Percentiles rank a stretch among this genome's conserved stretches.
Conservation (phyloP, 2,329 filamentous ascomycete genomes). For the Sclerotinia trifoliorum region DNA sequence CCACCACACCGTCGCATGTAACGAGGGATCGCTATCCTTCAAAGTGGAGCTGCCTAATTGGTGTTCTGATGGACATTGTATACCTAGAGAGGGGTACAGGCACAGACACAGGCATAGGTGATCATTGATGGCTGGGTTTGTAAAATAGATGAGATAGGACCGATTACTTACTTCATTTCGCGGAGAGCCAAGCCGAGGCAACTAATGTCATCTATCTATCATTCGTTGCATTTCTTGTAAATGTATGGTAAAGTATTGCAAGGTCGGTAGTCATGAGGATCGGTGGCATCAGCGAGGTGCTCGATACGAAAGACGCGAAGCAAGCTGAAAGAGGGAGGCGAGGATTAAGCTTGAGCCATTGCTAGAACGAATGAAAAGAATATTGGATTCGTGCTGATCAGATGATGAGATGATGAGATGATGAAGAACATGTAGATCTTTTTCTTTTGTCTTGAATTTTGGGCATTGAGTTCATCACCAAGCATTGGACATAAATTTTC, state of each 20-base stretch:
- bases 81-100: background rate
- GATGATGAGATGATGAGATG: no score
- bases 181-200: constrained; percentile 4
- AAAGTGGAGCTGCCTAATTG: constrained; percentile 14
- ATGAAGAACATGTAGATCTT: background rate
- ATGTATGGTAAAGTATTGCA: background rate
- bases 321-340: constrained; percentile 15
- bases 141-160: constrained; percentile 19
- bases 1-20: constrained; percentile 19
- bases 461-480: background rate
- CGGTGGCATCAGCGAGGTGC: background rate
- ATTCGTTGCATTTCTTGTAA: background rate
- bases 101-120: background rate
- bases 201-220: background rate
- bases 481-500: constrained; percentile 2
- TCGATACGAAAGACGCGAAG: background rate
- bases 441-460: background rate
- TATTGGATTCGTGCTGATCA: background rate
- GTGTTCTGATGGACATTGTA: constrained; percentile 8
- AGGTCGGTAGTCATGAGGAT: background rate
- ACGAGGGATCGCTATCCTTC: constrained; percentile 13
- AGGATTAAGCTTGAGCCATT: background rate
- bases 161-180: constrained; percentile 13
- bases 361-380: background rate
- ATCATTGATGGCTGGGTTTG: constrained; percentile 3